phyloP scores from a whole-genome alignment of 441 rosid genomes.

The Jatropha podagrica region DNA sequence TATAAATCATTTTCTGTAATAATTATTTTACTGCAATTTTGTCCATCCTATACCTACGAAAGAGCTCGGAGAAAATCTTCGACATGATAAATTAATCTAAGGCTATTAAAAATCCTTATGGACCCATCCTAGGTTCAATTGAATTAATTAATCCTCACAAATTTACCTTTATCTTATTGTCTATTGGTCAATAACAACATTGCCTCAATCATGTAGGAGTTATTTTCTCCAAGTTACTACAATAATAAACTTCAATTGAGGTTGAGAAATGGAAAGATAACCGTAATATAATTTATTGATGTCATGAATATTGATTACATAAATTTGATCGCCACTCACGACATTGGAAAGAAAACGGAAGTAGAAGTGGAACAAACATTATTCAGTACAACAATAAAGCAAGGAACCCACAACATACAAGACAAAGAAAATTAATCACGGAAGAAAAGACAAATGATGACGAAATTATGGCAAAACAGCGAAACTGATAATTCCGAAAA shows the following conservation, averaged over 20 bases:
- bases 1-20: neutral
- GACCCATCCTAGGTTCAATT: too few species aligned
- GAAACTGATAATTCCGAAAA: conserved; percentile 2
- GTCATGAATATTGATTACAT: neutral
- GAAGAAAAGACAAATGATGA: conserved; percentile 13
- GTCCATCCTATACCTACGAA: neutral
- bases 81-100: too few species aligned
- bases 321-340: neutral
- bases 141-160: too few species aligned
- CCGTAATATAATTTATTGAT: neutral
- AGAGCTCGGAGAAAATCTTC: too few species aligned
- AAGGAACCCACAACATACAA: neutral
- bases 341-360: neutral
- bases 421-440: neutral
- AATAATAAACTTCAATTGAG: neutral
- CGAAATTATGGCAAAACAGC: neutral
- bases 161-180: too few species aligned
- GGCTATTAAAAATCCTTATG: neutral
- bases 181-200: too few species aligned
- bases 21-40: neutral
- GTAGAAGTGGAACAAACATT: neutral
- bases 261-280: neutral
- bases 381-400: neutral
- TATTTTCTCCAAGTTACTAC: neutral
- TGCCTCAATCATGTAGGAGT: too few species aligned